Percentiles rank a stretch among this genome's conserved stretches.
Conservation (phyloP, 2,329 filamentous ascomycete species). For the Penicillium sp. region DNA sequence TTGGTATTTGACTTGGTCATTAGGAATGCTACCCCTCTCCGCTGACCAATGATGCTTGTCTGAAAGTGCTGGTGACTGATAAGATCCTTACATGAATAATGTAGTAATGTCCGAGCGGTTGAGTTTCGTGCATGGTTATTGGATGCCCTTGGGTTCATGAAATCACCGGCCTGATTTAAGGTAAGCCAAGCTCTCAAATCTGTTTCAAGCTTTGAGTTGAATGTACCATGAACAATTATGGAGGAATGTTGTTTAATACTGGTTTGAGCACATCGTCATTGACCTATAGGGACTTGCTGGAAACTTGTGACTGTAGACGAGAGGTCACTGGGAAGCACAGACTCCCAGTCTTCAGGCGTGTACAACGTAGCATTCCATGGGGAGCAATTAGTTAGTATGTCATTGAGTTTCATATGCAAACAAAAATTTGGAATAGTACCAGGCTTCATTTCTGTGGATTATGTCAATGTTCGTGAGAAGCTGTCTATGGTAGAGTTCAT, state of each 20-base stretch:
- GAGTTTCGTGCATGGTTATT: not conserved
- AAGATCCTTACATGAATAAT: slow-evolving; percentile 2
- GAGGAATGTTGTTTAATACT: not conserved
- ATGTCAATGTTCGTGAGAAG: too few species aligned
- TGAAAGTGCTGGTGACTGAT: not conserved
- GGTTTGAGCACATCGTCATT: not conserved
- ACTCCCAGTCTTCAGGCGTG: too few species aligned
- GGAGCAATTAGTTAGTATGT: too few species aligned
- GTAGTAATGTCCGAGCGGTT: not conserved
- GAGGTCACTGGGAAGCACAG: too few species aligned
- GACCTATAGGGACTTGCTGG: not conserved
- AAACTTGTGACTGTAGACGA: too few species aligned
- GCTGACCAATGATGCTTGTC: slow-evolving; percentile 5
- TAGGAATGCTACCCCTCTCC: slow-evolving; percentile 12
- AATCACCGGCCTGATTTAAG: slow-evolving; percentile 1
- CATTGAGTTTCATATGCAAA: too few species aligned
- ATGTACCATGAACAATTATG: not conserved
- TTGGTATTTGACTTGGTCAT: slow-evolving; percentile 6
- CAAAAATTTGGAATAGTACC: too few species aligned
- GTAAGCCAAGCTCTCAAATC: slow-evolving; percentile 1
- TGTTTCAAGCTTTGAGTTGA: not conserved
- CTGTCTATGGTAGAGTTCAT: too few species aligned
- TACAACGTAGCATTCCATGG: too few species aligned
- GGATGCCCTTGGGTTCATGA: not conserved
- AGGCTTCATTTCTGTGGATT: too few species aligned